Base-by-base conservation (phyloP, 2,329 filamentous ascomycete species). In the Aureobasidium sp. region DNA sequence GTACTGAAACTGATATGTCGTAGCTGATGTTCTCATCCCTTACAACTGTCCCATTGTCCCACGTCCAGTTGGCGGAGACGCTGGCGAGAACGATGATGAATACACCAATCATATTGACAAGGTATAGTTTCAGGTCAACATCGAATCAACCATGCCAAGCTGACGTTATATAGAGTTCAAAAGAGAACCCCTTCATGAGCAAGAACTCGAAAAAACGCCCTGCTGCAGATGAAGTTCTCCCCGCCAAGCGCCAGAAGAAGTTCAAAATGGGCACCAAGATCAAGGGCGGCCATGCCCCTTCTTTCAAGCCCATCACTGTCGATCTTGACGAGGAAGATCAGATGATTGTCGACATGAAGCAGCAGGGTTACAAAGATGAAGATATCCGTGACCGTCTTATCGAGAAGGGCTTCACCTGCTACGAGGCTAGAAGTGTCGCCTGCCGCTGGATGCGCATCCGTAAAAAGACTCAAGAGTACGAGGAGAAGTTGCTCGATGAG, bases 291-390 rank as follows among this genome's bases (percentile, higher is more conserved):
- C 17, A 37, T 39, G 55, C 51, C 1, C 42, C 57, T 4, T 37
- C 41, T 0, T 50, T 47, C n/a, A 63, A 61, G 37, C 51, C 52
- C 17, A 64, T 65, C 53, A 50, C 41, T 9, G 70, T 71, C 26
- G 72, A 79, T 44, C 73, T 80, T 47, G 77, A 81, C 66, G 75
- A 75, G 0, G 78, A 80, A 39, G 79, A 82, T 63, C 75, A 76
- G 47, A 70, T 80, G 44, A 77, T 79, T 62, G 69, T 79, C 62
- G 65, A 68, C 5, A 74, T 79, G 68, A 78, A 77, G 63, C 70
- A 75, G 59, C 69, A 73, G 26, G 74, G 73, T 23, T 78, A 72
- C 69, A 72, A 71, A 36, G 79, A 81, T 65, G 73, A 74, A 26
- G 73, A 77, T 51, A 77, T 82, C 37, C 71, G 76, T 1, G 69